Conservation (phyloP, 169 alveolate species). For the Perkinsus marinus region DNA sequence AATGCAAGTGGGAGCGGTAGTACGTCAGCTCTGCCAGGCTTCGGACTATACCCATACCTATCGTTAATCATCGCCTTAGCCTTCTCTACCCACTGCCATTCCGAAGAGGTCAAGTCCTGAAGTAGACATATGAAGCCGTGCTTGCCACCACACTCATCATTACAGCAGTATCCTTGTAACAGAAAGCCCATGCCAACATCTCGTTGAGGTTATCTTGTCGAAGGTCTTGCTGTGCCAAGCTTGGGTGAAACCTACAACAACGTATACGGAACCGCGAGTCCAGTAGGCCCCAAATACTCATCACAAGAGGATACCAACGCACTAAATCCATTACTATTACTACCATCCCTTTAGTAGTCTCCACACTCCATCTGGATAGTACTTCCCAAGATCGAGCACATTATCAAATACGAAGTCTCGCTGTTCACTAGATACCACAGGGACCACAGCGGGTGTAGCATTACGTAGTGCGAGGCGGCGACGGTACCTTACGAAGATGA, state of each 20-base stretch:
- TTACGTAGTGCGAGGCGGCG: neutral
- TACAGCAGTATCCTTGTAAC: neutral
- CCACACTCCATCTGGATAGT: neutral
- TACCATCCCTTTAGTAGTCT: neutral
- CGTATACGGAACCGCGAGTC: too few species aligned
- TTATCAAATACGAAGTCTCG: neutral
- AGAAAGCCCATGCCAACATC: neutral
- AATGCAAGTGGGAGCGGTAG: neutral
- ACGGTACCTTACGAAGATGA: neutral
- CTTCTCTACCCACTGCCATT: neutral
- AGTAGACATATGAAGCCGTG: too few species aligned
- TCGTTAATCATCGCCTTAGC: neutral
- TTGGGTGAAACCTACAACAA: neutral
- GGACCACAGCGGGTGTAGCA: neutral
- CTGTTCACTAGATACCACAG: neutral
- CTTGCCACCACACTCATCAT: neutral
- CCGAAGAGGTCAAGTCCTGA: neutral
- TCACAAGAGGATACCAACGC: too few species aligned
- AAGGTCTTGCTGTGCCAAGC: neutral
- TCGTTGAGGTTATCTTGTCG: neutral
- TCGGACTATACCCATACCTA: neutral
- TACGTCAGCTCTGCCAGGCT: neutral
- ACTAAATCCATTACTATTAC: neutral
- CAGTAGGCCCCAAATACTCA: too few species aligned
- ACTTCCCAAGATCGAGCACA: neutral